phyloP scores from a whole-genome alignment of 805 yeast genomes.

The Starmera amethionina region DNA sequence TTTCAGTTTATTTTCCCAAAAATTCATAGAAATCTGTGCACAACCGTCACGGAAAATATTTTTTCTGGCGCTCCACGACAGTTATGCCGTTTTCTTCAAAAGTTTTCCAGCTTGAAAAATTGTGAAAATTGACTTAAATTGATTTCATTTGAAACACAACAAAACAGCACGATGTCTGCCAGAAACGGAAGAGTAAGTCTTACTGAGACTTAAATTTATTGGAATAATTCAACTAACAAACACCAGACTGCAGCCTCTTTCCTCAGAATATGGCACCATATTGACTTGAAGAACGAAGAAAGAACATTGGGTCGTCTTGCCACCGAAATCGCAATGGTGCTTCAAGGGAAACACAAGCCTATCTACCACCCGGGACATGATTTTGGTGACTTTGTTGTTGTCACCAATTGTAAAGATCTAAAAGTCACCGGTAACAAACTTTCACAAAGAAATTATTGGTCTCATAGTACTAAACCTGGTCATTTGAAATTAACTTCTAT shows the following conservation, averaged over 20 bases:
- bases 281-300: conserved; percentile 75
- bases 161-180: background rate
- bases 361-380: conserved; percentile 69
- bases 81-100: background rate
- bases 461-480: conserved; percentile 88
- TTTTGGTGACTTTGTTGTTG: conserved; percentile 95
- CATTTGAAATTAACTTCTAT: conserved; percentile 74
- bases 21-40: too few relatives aligned
- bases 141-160: background rate
- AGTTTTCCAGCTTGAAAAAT: background rate
- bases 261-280: conserved; percentile 91
- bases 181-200: background rate
- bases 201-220: background rate
- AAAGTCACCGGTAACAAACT: conserved; percentile 82
- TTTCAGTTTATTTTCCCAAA: too few relatives aligned
- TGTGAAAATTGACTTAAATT: too few relatives aligned
- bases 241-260: conserved; percentile 57
- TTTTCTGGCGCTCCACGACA: background rate
- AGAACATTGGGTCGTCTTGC: conserved; percentile 92
- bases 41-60: too few relatives aligned
- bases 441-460: conserved; percentile 73
- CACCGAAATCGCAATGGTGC: conserved; percentile 71
- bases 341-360: conserved; percentile 98
- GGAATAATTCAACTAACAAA: background rate
- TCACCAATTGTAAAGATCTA: conserved; percentile 78